Conservation (phyloP, 116 monocot species). For the Posidonia oceanica region DNA sequence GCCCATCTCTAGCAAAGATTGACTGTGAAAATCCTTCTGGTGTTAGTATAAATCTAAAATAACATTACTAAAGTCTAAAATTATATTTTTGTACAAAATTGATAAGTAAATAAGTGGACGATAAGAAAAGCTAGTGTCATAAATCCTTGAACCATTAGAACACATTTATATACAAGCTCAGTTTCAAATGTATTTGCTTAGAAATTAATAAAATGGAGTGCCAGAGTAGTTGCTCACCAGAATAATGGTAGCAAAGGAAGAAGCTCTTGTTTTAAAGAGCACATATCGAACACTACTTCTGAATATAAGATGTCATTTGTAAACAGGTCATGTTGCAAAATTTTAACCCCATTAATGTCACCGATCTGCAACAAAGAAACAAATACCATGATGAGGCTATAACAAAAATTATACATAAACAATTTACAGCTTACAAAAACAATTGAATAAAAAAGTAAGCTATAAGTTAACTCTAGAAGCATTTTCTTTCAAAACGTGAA, state of each 20-base stretch:
- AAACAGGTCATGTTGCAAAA: slow-evolving; percentile 91
- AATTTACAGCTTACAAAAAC: not conserved
- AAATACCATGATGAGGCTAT: not conserved
- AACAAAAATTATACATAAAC: not conserved
- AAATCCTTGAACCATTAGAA: not conserved
- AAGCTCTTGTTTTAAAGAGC: slow-evolving; percentile 75
- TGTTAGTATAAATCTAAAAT: not conserved
- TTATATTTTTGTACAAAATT: not conserved
- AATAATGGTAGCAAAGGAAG: slow-evolving; percentile 85
- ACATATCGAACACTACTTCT: slow-evolving; percentile 95
- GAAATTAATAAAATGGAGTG: not conserved
- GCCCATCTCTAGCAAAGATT: slow-evolving; percentile 99
- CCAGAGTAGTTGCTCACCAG: slow-evolving; percentile 39
- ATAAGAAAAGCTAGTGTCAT: not conserved
- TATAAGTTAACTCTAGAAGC: not conserved
- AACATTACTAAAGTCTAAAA: not conserved
- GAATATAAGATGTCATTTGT: slow-evolving; percentile 97
- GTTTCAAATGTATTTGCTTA: not conserved
- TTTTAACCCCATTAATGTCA: slow-evolving; percentile 76
- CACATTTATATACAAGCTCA: not conserved
- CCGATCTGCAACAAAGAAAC: slow-evolving; percentile 44
- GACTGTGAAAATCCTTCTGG: slow-evolving; percentile 32
- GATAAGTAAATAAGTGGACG: too few relatives aligned
- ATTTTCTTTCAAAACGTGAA: not conserved
- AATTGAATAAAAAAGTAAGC: not conserved